Evolutionary conservation across 805 yeast genomes (phyloP).

Genomic region (Cyberlindnera petersonii): DNA sequence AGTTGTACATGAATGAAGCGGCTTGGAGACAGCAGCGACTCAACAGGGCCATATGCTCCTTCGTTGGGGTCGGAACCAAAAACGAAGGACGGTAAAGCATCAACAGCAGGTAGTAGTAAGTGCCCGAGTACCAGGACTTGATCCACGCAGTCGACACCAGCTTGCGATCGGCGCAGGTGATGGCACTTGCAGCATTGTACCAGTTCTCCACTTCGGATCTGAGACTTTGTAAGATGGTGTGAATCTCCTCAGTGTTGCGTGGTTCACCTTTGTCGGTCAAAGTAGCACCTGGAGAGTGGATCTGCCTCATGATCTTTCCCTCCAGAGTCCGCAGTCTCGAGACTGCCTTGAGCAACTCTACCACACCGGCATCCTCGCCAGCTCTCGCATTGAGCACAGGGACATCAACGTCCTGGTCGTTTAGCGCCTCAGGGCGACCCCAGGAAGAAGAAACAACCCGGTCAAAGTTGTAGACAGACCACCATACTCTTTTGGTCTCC

Average conservation of each 20-base stretch:
- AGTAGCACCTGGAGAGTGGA: slow-evolving; percentile 43
- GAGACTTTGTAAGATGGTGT: slow-evolving; percentile 6
- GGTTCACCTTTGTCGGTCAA: slow-evolving; percentile 13
- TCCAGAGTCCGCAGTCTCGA: slow-evolving; percentile 43
- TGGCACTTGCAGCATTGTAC: slow-evolving; percentile 27
- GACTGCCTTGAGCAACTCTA: slow-evolving; percentile 39
- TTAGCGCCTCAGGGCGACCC: slow-evolving; percentile 46
- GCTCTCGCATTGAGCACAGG: slow-evolving; percentile 38
- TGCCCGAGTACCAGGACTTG: slow-evolving; percentile 33
- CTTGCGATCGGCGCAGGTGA: slow-evolving; percentile 19
- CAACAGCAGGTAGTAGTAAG: slow-evolving; percentile 45
- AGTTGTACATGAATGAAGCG: slow-evolving; percentile 41
- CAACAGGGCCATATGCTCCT: slow-evolving; percentile 36
- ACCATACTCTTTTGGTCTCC: slow-evolving; percentile 40
- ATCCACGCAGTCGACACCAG: slow-evolving; percentile 8
- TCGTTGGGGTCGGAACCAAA: slow-evolving; percentile 41
- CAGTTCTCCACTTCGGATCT: slow-evolving; percentile 32
- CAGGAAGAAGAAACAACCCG: slow-evolving; percentile 44
- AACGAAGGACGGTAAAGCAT: slow-evolving; percentile 48
- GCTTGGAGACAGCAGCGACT: slow-evolving; percentile 45
- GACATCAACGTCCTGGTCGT: slow-evolving; percentile 47
- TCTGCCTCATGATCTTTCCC: slow-evolving; percentile 41
- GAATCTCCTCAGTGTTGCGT: slow-evolving; percentile 7
- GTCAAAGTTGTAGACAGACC: slow-evolving; percentile 48
- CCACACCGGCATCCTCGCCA: slow-evolving; percentile 39